Evolutionary conservation across 768 basidiomycete genomes (phyloP).

Genomic region (Lactarius sanguifluus): DNA sequence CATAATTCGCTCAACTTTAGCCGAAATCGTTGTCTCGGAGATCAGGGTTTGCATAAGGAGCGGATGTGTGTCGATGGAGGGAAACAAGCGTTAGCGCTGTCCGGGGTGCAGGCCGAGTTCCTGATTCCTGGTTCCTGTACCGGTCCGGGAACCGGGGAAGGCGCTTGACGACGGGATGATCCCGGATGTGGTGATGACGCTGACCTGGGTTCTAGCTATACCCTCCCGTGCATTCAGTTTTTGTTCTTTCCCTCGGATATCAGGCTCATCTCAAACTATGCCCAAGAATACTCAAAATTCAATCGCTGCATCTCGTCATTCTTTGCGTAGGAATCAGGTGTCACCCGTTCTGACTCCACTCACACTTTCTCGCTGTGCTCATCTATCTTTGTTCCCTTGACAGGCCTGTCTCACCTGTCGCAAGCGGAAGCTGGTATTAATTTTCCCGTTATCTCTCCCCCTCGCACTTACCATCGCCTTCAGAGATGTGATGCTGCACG

Average conservation of each 20-base stretch:
- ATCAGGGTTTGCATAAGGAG: not conserved
- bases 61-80: not conserved
- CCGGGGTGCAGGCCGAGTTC: slow-evolving; percentile 6
- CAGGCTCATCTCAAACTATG: slow-evolving; percentile 43
- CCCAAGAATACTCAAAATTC: slow-evolving; percentile 57
- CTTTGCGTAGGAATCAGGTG: slow-evolving; percentile 80
- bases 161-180: slow-evolving; percentile 23
- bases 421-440: slow-evolving; percentile 74
- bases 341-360: slow-evolving; percentile 5
- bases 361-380: slow-evolving; percentile 7
- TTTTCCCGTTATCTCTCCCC: slow-evolving; percentile 6
- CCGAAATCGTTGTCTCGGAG: not conserved
- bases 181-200: no score
- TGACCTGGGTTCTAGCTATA: not conserved
- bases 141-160: slow-evolving; percentile 12
- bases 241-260: slow-evolving; percentile 5
- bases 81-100: not conserved
- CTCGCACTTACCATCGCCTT: slow-evolving; percentile 17
- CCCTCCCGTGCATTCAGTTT: not conserved
- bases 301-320: slow-evolving; percentile 44
- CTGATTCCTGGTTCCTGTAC: not conserved
- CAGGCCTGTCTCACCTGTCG: slow-evolving; percentile 83
- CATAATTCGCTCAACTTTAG: not conserved
- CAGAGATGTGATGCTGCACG: slow-evolving; percentile 90
- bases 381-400: slow-evolving; percentile 22